Conservation (phyloP, 2,329 filamentous ascomycete species). For the Talaromyces rugulosus region DNA sequence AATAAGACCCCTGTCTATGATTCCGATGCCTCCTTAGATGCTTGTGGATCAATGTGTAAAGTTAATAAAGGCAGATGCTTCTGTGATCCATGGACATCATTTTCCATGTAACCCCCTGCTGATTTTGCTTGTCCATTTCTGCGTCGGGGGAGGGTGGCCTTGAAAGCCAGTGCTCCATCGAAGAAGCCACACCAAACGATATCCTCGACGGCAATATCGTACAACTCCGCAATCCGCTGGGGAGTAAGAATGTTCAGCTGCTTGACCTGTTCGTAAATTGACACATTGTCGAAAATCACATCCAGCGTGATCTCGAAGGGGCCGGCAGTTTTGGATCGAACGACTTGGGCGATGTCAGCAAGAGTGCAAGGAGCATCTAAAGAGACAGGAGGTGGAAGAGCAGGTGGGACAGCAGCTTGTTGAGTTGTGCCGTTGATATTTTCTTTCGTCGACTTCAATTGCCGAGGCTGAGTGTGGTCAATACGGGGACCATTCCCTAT, state of each 20-base stretch:
- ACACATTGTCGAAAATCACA: neutral
- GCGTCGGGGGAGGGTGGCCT: neutral
- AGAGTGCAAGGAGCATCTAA: neutral
- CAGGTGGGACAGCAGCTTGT: too few species aligned
- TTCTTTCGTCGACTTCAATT: too few species aligned
- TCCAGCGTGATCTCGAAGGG: slow-evolving; percentile 4
- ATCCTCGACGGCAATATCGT: neutral
- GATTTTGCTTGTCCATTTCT: neutral
- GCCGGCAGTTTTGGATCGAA: slow-evolving; percentile 3
- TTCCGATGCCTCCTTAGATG: neutral
- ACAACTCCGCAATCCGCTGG: neutral
- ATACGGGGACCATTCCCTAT: too few species aligned
- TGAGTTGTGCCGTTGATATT: too few species aligned
- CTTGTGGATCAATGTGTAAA: neutral
- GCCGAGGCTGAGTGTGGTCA: too few species aligned
- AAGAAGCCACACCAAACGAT: neutral
- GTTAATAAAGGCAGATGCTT: slow-evolving; percentile 2
- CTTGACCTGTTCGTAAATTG: slow-evolving; percentile 2
- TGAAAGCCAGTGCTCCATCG: slow-evolving; percentile 3
- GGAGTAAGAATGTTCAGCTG: neutral
- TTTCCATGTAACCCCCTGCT: neutral
- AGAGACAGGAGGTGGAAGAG: too few species aligned
- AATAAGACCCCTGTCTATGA: too few species aligned
- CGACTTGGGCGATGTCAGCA: neutral
- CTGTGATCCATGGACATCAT: slow-evolving; percentile 4